Base-by-base conservation (phyloP, 306 rosid genomes). In the Pueraria montana region DNA sequence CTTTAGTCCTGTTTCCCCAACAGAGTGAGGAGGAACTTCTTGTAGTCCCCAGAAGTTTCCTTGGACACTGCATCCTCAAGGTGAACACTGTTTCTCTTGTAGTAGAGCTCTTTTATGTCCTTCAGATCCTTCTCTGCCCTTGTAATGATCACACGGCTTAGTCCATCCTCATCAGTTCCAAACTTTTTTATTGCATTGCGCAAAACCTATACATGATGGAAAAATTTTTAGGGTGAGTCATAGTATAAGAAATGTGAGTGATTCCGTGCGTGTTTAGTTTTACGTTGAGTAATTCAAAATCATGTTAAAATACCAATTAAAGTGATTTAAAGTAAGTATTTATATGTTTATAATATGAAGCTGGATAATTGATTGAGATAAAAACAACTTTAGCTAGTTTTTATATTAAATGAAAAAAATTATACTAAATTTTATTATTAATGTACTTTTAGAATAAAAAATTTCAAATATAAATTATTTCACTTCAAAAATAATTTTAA, bases 61-160 rank as follows among this genome's bases (percentile, higher is more conserved):
- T 89, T 87, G 65, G 93, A 85, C 74, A 95, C 88, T 17, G 86
- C 93, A 72, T 95, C 70, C 11, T 91, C 97, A 45, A 93, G 94
- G 17, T 85, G 85, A 53, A 88, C 88, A 64, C 92, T 93, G 87
- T 95, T 95, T 61, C 94, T 93, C 91, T 91, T 92, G 88, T 87
- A 88, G 80, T 93, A 95, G 8, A 90, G 30, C 68, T 95, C 97
- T 72, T 90, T 90, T 64, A 95, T 93, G 23, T 63, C 82, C 79
- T 27, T 83, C 98, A 95, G 10, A 72, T 95, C 98, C 86, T 84
- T 95, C 90, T 95, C 98, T 3, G 98, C 97, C 80, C 98, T 91
- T 2, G 91, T 86, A 18, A 95, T 94, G 0, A 93, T 73, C 87
- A 91, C 98, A 0, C 98, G 91, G 7, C 86, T 95, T 5, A 95